Evolutionary conservation across 2,329 filamentous ascomycete genomes (phyloP), one percentile per base, ranked within the genome.

Genomic region (Scleromitrula shiraiana): DNA sequence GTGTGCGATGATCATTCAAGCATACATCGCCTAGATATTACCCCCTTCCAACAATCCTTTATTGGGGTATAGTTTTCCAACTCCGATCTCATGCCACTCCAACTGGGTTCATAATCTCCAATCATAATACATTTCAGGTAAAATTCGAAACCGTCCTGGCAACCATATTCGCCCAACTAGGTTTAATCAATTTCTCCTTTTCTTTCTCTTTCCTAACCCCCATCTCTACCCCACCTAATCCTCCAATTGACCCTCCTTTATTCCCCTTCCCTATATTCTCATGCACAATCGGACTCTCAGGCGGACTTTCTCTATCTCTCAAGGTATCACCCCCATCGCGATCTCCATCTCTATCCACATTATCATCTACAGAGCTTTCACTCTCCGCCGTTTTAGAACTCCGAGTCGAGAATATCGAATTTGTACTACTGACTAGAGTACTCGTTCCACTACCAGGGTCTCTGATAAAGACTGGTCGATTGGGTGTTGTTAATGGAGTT

Each of bases 401-500:
- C 14, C 33, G 27, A 17, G 26, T 30, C 5, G 56, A 58, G n/a
- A 56, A 57, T 2, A 52, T 49, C 0, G 57, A 58, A 10, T 53
- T 38, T 4, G 46, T 46, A 7, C 53, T 57, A 20, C 53, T 57
- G 15, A 45, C 24, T 2, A 57, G 27, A 3, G 57, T 51, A 51
- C 51, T 53, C 7, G 50, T 42, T 23, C 36, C 51, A 29, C 57
- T 55, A n/a, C 46, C 46, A 10, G 56, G 47, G 2, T 53, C 41
- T 17, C 43, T 33, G 24, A 15, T 29, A 10, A 41, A 27, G 6
- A 29, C 12, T 1, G 51, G 51, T 8, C 45, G 50, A n/a, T 26
- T 17, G 9, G 32, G 40, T 15, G 41, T 44, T 12, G n/a, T 20
- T 14, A 52, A 45, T 10, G 56, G 56, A 5, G 57, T 57, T 6